These are phyloP conservation scores for Candida sanyaensis DNA, from an alignment of 1,139 yeast species.

Conservation along the genomic window DNA sequence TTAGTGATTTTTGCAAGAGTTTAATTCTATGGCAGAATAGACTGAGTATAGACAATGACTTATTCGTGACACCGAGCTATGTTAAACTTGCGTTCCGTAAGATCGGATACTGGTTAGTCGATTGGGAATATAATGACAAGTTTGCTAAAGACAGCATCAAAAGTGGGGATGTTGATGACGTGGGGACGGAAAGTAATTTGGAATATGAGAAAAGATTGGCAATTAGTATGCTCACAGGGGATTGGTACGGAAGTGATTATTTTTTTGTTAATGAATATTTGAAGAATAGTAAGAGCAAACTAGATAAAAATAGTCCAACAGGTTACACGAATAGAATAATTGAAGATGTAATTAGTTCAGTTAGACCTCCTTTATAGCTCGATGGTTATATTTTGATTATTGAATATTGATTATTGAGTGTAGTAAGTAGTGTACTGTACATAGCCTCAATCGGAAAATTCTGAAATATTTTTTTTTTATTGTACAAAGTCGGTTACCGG, in stretches of 20 bases:
- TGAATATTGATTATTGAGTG: too few relatives aligned
- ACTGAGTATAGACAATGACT: constrained; percentile 6
- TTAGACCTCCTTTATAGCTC: constrained; percentile 39
- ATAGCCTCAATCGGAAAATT: background rate
- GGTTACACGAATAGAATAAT: constrained; percentile 38
- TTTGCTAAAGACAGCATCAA: constrained; percentile 10
- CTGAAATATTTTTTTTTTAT: background rate
- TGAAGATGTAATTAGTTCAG: constrained; percentile 39
- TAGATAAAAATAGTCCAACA: constrained; percentile 28
- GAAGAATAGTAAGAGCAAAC: constrained; percentile 18
- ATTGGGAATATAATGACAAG: constrained; percentile 37
- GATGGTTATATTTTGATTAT: too few relatives aligned
- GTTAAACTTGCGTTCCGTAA: constrained; percentile 44
- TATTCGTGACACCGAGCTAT: constrained; percentile 41
- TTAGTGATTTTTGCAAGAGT: constrained; percentile 27
- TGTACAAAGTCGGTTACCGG: background rate
- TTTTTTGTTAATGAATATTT: constrained; percentile 34
- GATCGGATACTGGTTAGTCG: constrained; percentile 49
- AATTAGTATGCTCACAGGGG: constrained; percentile 43
- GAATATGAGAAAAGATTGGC: constrained; percentile 24
- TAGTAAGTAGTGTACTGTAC: constrained; percentile 1
- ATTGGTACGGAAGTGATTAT: constrained; percentile 51
- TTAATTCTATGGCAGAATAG: constrained; percentile 29
- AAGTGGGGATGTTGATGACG: constrained; percentile 12
- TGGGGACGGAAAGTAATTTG: constrained; percentile 3